Base-by-base conservation (phyloP, 75 land plant species). In the Sequoia sempervirens region DNA sequence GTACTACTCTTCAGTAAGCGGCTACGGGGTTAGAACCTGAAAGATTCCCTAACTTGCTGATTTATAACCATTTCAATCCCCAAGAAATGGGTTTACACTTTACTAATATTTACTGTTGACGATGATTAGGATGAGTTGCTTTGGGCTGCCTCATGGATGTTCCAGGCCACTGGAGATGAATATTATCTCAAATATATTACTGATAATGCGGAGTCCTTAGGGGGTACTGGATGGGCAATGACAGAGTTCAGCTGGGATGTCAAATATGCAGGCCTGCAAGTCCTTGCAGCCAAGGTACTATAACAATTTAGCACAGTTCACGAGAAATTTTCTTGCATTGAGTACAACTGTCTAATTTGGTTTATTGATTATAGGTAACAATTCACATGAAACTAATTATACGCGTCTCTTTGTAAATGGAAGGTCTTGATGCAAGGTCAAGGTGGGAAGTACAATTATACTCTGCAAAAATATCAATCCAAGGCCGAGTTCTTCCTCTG, bases 141-240 rank as follows among this genome's bases (percentile, higher is more conserved):
- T 36, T 90, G 93, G 93, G 90, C 92, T 46, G 93, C 93, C 14
- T 45, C 87, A n/a, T 92, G 93, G 93, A 85, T 92, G 38, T 80
- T 86, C 84, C 85, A 86, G 83, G 93, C 93, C 13, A 86, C 93
- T 1, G 90, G 85, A 34, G 84, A 90, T 26, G 78, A 80, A 43
- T 36, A 83, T 30, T 92, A 90, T 83, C 38, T 92, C 17, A 78
- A 88, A 7, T 92, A 92, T 81, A 84, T 86, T 15, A 84, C 81
- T 11, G 79, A 90, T 37, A 88, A 90, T 81, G 93, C 87, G 14
- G 87, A 85, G 0, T 23, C 72, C 7, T 52, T 92, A 15, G 93
- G 92, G 26, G 93, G 93, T 1, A 86, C 91, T 36, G 88, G 92
- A 7, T 90, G 92, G 93, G 89, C 78, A 4, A 87, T 92, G 85